Percentiles rank a stretch among this genome's conserved stretches.
Conservation (phyloP, 169 alveolate genomes). For the Plasmodium cynomolgi region DNA sequence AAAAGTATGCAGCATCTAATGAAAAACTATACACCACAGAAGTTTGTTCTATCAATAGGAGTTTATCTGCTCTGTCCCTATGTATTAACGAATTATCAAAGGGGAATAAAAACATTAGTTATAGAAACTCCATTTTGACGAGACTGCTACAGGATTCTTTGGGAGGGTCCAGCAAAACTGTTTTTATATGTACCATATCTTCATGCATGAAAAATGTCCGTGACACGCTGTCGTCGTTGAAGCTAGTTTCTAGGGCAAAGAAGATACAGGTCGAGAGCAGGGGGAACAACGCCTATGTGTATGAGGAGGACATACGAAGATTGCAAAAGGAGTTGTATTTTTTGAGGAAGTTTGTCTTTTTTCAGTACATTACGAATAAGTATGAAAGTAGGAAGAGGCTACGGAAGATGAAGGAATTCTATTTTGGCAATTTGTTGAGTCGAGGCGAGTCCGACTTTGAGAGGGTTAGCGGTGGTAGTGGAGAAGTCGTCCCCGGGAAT, state of each 20-base stretch:
- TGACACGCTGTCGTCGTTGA: conserved; percentile 79
- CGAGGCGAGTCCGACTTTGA: background rate
- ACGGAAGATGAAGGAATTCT: conserved; percentile 48
- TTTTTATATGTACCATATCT: conserved; percentile 82
- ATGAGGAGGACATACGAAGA: conserved; percentile 68
- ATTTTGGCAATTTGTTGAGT: background rate
- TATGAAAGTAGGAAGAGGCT: conserved; percentile 59
- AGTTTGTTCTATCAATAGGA: conserved; percentile 81
- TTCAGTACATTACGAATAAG: conserved; percentile 72
- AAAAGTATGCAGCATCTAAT: conserved; percentile 77
- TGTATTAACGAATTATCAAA: conserved; percentile 81
- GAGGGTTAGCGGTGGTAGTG: background rate
- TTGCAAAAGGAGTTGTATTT: conserved; percentile 57
- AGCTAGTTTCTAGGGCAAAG: conserved; percentile 81
- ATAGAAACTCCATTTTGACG: conserved; percentile 66
- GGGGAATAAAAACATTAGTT: conserved; percentile 76
- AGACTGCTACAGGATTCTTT: conserved; percentile 77
- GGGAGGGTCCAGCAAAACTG: conserved; percentile 80
- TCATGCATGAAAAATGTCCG: conserved; percentile 76
- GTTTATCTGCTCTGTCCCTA: conserved; percentile 81
- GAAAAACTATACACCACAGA: conserved; percentile 80
- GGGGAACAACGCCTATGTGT: background rate
- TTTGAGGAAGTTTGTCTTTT: conserved; percentile 74
- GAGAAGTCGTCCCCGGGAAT: background rate
- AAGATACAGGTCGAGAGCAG: conserved; percentile 70